Evolutionary conservation across 2,329 filamentous ascomycete species (phyloP).

Genomic region (Exophiala bonariae): DNA sequence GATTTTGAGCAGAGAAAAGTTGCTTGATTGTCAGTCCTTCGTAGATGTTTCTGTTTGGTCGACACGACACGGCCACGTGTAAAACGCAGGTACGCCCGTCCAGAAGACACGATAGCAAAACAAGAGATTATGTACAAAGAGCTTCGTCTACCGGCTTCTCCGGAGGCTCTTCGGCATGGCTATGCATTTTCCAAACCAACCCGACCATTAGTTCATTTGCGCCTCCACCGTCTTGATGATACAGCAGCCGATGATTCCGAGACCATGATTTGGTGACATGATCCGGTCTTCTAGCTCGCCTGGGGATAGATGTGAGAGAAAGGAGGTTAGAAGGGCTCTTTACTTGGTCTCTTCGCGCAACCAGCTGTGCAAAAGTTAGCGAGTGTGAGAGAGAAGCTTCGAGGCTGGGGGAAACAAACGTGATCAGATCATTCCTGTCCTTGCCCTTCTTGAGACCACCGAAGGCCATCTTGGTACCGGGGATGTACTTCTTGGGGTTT

Average conservation of each 20-base stretch:
- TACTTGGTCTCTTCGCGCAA: constrained; percentile 34
- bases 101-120: constrained; percentile 3
- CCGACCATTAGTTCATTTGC: constrained; percentile 20
- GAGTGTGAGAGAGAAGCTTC: not conserved
- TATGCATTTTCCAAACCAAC: constrained; percentile 18
- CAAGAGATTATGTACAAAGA: constrained; percentile 25
- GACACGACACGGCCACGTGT: constrained; percentile 4
- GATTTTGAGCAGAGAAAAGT: constrained; percentile 22
- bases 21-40: constrained; percentile 18
- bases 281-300: constrained; percentile 7
- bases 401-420: constrained; percentile 58
- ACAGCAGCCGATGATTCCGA: constrained; percentile 24
- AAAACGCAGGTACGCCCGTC: constrained; percentile 16
- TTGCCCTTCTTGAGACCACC: constrained; percentile 99
- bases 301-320: not conserved
- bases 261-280: constrained; percentile 1
- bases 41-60: constrained; percentile 12
- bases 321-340: constrained; percentile 2
- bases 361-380: constrained; percentile 29
- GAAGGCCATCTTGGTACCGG: constrained; percentile 99
- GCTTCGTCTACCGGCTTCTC: constrained; percentile 25
- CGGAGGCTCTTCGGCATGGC: constrained; percentile 16
- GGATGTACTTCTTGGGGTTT: constrained; percentile 99
- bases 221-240: constrained; percentile 25
- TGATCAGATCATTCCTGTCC: constrained; percentile 98